Conservation (phyloP, 2,329 filamentous ascomycete species). For the Alternaria panax region DNA sequence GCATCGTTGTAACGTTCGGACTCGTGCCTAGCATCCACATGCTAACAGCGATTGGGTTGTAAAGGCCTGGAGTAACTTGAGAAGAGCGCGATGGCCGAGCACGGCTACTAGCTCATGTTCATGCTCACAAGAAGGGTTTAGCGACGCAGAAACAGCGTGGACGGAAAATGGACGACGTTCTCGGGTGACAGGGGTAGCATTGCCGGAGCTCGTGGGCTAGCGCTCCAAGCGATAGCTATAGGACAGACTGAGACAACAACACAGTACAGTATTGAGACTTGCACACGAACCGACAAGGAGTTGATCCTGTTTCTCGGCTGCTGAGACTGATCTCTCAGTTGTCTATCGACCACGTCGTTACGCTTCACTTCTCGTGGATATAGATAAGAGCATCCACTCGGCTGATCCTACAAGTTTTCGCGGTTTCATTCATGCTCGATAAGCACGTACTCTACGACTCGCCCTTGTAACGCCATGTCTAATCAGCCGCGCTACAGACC, state of each 20-base stretch:
- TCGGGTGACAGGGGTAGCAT: background rate
- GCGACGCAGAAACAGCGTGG: background rate
- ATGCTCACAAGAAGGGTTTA: background rate
- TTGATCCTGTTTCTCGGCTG: background rate
- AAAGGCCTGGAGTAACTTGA: background rate
- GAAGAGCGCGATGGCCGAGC: background rate
- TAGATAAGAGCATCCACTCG: background rate
- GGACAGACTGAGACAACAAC: background rate
- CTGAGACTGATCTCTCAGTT: background rate
- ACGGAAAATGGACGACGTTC: background rate
- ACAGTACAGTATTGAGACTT: background rate
- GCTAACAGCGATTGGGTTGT: background rate
- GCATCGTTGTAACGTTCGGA: background rate
- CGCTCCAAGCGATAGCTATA: background rate
- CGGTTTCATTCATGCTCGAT: background rate
- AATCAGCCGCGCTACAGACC: conserved; percentile 6
- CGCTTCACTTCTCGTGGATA: background rate
- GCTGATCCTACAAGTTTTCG: background rate
- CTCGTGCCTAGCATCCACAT: background rate
- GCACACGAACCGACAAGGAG: background rate
- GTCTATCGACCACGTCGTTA: background rate
- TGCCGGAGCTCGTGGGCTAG: background rate
- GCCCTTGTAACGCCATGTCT: background rate
- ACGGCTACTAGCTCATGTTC: background rate
- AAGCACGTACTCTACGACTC: background rate